phyloP scores from a whole-genome alignment of 768 basidiomycete genomes.

The Rhizopogon roseolus region DNA sequence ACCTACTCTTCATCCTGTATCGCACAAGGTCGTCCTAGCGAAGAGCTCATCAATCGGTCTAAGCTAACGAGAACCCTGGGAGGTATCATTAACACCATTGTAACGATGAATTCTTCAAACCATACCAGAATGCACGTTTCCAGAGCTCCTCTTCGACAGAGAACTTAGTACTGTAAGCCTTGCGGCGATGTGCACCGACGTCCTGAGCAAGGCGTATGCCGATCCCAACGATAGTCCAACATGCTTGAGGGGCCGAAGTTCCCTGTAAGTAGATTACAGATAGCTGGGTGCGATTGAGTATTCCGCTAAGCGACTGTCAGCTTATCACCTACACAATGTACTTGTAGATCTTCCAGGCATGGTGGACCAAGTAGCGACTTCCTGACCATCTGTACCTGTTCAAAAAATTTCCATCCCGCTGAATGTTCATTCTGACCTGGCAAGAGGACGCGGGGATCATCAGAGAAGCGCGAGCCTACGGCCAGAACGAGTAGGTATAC shows the following conservation, averaged over 20 bases:
- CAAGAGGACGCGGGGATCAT: constrained; percentile 51
- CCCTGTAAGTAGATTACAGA: constrained; percentile 50
- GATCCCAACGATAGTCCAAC: constrained; percentile 65
- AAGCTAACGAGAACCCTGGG: constrained; percentile 24
- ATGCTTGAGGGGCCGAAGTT: constrained; percentile 55
- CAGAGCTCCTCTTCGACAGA: constrained; percentile 55
- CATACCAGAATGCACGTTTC: constrained; percentile 50
- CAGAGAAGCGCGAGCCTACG: constrained; percentile 47
- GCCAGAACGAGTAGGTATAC: constrained; percentile 72
- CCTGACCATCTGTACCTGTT: constrained; percentile 53
- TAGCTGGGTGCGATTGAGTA: constrained; percentile 32
- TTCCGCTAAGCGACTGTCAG: constrained; percentile 1
- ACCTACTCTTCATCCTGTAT: constrained; percentile 70
- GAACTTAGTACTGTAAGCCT: constrained; percentile 23
- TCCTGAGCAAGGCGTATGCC: constrained; percentile 57
- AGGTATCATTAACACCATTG: background rate
- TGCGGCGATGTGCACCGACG: constrained; percentile 48
- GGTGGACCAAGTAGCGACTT: constrained; percentile 53
- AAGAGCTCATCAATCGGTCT: constrained; percentile 34
- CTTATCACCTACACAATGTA: constrained; percentile 44
- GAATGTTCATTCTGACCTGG: constrained; percentile 39
- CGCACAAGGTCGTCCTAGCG: constrained; percentile 61
- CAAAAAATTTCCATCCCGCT: constrained; percentile 47
- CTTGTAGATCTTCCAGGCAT: constrained; percentile 67
- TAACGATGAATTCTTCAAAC: constrained; percentile 5